These are phyloP conservation scores for Tricholoma sp. DNA, from an alignment of 768 basidiomycete species.

Conservation along the genomic window DNA sequence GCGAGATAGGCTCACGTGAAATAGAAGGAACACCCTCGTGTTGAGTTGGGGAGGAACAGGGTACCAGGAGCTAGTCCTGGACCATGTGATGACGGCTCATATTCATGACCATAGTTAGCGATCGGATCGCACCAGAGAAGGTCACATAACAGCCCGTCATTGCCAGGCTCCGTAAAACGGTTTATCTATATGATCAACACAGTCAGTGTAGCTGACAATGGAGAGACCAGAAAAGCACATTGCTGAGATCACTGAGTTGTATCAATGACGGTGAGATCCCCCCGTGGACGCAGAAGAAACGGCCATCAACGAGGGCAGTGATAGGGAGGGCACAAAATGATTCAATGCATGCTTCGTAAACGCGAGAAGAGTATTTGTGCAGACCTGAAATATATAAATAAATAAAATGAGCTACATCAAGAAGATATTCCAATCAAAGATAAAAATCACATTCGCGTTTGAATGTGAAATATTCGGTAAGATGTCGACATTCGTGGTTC, in stretches of 20 bases:
- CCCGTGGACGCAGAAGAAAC: conserved; percentile 97
- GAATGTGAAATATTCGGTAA: conserved; percentile 98
- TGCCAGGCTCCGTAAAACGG: conserved; percentile 91
- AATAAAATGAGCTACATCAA: neutral
- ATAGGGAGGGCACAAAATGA: conserved; percentile 91
- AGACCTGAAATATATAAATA: too few relatives aligned
- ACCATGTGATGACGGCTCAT: conserved; percentile 44
- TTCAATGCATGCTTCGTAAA: conserved; percentile 91
- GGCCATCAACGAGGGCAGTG: conserved; percentile 86
- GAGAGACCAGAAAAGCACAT: conserved; percentile 36
- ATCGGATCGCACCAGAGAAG: conserved; percentile 96
- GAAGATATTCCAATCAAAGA: neutral
- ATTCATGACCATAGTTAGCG: conserved; percentile 81
- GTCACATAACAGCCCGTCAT: conserved; percentile 88
- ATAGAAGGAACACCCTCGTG: conserved; percentile 88
- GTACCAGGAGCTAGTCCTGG: conserved; percentile 51
- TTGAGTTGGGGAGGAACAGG: conserved; percentile 75
- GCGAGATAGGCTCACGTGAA: conserved; percentile 64
- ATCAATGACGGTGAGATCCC: conserved; percentile 87
- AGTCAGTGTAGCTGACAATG: conserved; percentile 4
- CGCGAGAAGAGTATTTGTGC: conserved; percentile 80
- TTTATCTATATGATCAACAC: conserved; percentile 55
- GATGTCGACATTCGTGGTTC: conserved; percentile 95
- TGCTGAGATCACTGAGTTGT: conserved; percentile 68
- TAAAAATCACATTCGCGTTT: conserved; percentile 82